A percentile compares a stretch with the other conserved stretches of the same genome.
These are phyloP conservation scores for Chaetomium sp. DNA, from an alignment of 2,329 filamentous ascomycete genomes.

Conservation along the genomic window DNA sequence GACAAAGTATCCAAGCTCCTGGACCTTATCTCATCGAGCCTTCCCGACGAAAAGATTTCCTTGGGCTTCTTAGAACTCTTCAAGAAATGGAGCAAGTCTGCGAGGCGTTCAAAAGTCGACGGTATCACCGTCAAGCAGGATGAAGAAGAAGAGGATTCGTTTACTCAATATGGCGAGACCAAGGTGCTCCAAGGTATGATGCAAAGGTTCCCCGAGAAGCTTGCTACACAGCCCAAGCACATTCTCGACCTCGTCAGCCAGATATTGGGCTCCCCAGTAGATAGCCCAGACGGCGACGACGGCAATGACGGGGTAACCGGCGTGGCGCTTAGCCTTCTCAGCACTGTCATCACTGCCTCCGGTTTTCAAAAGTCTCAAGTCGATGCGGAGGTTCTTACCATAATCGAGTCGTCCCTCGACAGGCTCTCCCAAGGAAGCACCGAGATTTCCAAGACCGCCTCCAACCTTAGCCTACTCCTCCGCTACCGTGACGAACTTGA, in stretches of 20 bases:
- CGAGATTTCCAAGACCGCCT: conserved; percentile 55
- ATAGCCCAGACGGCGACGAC: conserved; percentile 41
- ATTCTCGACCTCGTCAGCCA: conserved; percentile 65
- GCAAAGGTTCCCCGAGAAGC: conserved; percentile 61
- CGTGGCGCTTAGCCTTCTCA: conserved; percentile 62
- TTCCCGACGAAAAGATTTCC: conserved; percentile 59
- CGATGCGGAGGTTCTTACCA: conserved; percentile 45
- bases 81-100: conserved; percentile 55
- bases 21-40: conserved; percentile 51
- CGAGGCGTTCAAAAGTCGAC: conserved; percentile 35
- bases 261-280: conserved; percentile 49
- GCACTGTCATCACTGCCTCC: conserved; percentile 60
- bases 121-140: conserved; percentile 35
- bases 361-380: conserved; percentile 56
- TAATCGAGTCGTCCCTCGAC: conserved; percentile 54
- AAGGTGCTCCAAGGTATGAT: conserved; percentile 68
- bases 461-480: conserved; percentile 58
- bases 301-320: conserved; percentile 52
- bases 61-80: conserved; percentile 63
- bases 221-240: conserved; percentile 65
- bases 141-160: conserved; percentile 42
- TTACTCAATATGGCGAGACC: conserved; percentile 57
- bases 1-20: conserved; percentile 53
- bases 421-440: conserved; percentile 45
- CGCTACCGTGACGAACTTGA: conserved; percentile 58